These are phyloP conservation scores for Cladosporium halotolerans DNA, from an alignment of 2,329 filamentous ascomycete species.

Conservation along the genomic window DNA sequence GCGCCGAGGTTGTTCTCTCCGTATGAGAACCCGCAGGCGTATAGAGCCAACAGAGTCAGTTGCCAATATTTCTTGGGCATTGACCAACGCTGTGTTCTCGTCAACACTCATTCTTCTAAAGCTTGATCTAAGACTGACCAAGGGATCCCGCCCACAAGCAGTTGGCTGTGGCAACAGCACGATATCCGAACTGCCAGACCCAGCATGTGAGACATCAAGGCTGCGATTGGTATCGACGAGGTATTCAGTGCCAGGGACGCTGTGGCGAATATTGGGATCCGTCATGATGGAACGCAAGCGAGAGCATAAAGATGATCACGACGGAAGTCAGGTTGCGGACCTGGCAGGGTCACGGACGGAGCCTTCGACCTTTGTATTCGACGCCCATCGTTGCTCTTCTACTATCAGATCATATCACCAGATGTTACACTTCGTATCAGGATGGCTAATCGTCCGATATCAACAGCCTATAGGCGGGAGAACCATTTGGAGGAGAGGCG, in stretches of 20 bases:
- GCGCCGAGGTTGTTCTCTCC: constrained; percentile 39
- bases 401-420: neutral
- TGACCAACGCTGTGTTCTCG: constrained; percentile 22
- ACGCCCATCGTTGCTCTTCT: neutral
- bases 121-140: neutral
- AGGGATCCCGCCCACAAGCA: constrained; percentile 18
- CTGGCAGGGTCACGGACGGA: neutral
- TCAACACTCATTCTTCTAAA: neutral
- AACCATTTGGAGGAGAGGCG: neutral
- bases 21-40: constrained; percentile 37
- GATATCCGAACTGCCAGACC: constrained; percentile 26
- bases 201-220: constrained; percentile 15
- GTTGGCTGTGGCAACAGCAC: constrained; percentile 31
- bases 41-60: constrained; percentile 35
- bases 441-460: neutral
- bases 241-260: constrained; percentile 32
- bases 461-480: neutral
- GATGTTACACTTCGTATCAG: neutral
- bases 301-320: too few relatives aligned
- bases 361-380: neutral
- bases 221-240: constrained; percentile 27
- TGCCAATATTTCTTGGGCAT: constrained; percentile 36
- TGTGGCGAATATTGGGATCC: constrained; percentile 3
- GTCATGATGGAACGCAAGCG: neutral
- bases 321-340: too few relatives aligned